Base-by-base conservation (phyloP, 2,329 filamentous ascomycete genomes). In the Xylariales sp. region DNA sequence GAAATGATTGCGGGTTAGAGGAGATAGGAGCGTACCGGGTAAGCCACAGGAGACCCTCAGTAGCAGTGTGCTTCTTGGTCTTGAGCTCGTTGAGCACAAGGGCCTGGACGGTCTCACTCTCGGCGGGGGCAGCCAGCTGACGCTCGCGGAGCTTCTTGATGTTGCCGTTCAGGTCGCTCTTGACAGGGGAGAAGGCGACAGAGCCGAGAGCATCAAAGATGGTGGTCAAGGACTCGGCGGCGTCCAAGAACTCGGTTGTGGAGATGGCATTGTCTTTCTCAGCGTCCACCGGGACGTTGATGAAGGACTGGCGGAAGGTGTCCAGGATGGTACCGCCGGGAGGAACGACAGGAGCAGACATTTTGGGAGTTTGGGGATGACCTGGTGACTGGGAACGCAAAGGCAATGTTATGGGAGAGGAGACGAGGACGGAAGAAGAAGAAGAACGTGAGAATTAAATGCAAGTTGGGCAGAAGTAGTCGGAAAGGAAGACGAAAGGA, bases 121-220 rank as follows among this genome's bases (percentile, higher is more conserved):
- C 83, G 38, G 72, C 71, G 20, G 90, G 88, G 40, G 86, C 80
- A 40, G 83, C 87, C 38, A 83, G 74, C 60, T 91, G 84, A 51
- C 90, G 81, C 37, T 90, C 82, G 48, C 87, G 81, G 63, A 97
- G 75, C 85, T 98, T 97, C 88, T 94, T 90, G 69, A 97, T 78
- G 68, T 98, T 98, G 61, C 87, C 87, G 33, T 79, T 63, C 71
- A 98, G 86, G 65, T 98, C 93, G 51, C 68, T 85, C 77, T 95
- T 96, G 60, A 97, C 91, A 18, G 88, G 85, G 38, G 74, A 80
- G 68, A 98, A 97, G 48, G 90, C 89, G 23, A 85, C 78, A 30
- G 76, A 74, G 44, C 80, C 80, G 37, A 85, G 70, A 40, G 74
- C 65, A 60, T 84, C 88, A 57, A 97, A 97, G 45, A 98, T 79